Evolutionary conservation across 257 asterid genomes (phyloP).

Genomic region (Anisodus acutangulus): DNA sequence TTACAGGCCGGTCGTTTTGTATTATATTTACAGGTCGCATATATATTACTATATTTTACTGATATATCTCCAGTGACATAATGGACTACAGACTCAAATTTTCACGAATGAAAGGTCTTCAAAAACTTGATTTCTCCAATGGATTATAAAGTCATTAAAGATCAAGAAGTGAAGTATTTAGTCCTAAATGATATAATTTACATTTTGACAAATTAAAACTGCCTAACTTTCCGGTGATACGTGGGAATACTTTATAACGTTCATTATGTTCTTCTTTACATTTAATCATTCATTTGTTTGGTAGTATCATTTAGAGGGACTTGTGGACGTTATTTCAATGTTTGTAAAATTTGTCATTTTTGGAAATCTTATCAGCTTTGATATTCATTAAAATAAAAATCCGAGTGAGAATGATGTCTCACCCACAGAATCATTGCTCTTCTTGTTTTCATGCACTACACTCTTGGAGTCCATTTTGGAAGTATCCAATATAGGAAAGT

Average conservation of each 20-base stretch:
- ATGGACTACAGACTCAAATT: background rate
- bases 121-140: background rate
- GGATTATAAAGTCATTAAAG: background rate
- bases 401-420: slow-evolving; percentile 47
- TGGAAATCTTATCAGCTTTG: background rate
- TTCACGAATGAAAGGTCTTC: background rate
- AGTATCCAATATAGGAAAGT: too few relatives aligned
- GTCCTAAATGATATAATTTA: background rate
- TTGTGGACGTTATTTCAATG: slow-evolving; percentile 32
- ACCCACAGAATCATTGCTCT: slow-evolving; percentile 49
- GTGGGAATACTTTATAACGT: background rate
- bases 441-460: background rate
- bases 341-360: slow-evolving; percentile 38
- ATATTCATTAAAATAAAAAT: slow-evolving; percentile 29
- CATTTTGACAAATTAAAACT: background rate
- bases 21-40: too few relatives aligned
- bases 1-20: too few relatives aligned
- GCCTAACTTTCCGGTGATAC: background rate
- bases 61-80: too few relatives aligned
- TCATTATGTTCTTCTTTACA: background rate
- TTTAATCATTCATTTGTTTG: slow-evolving; percentile 1
- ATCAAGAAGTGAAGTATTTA: background rate
- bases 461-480: too few relatives aligned
- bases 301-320: background rate
- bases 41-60: too few relatives aligned